Evolutionary conservation across 2,329 filamentous ascomycete genomes (phyloP).

Genomic region (Cladophialophora yegresii): DNA sequence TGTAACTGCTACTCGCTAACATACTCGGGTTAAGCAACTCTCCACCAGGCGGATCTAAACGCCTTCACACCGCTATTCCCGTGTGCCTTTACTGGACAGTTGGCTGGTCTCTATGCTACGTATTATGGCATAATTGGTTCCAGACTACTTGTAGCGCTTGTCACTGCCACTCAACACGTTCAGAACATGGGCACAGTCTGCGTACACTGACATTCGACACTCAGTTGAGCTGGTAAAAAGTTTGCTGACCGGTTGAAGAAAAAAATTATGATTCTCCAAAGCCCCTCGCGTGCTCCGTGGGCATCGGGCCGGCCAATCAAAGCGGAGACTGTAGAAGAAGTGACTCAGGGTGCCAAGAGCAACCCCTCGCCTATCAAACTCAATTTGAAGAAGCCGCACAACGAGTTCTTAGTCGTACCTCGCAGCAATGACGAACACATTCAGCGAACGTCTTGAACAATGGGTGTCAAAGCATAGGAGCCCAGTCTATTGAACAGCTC

Average conservation of each 20-base stretch:
- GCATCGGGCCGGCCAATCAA: slow-evolving; percentile 1
- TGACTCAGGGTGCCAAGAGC: slow-evolving; percentile 10
- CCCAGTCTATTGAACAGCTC: background rate
- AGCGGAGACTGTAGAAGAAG: background rate
- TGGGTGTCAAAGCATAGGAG: background rate
- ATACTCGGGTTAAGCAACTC: slow-evolving; percentile 7
- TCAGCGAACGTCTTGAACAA: background rate
- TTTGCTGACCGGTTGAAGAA: background rate
- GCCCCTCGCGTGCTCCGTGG: slow-evolving; percentile 12
- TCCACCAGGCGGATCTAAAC: slow-evolving; percentile 6
- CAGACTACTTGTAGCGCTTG: background rate
- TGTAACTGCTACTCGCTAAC: slow-evolving; percentile 3
- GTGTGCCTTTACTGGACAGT: slow-evolving; percentile 4
- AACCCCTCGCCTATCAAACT: slow-evolving; percentile 14
- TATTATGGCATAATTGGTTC: slow-evolving; percentile 12
- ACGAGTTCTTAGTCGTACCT: background rate
- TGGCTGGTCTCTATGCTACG: background rate
- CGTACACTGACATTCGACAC: background rate
- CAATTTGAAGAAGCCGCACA: background rate
- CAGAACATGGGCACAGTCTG: background rate
- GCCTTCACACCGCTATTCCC: slow-evolving; percentile 23
- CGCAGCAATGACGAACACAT: background rate
- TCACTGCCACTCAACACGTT: background rate
- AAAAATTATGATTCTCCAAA: slow-evolving; percentile 5
- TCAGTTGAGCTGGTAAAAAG: background rate